phyloP scores from a whole-genome alignment of 1,139 yeast species.

The Taiozyma sp. region DNA sequence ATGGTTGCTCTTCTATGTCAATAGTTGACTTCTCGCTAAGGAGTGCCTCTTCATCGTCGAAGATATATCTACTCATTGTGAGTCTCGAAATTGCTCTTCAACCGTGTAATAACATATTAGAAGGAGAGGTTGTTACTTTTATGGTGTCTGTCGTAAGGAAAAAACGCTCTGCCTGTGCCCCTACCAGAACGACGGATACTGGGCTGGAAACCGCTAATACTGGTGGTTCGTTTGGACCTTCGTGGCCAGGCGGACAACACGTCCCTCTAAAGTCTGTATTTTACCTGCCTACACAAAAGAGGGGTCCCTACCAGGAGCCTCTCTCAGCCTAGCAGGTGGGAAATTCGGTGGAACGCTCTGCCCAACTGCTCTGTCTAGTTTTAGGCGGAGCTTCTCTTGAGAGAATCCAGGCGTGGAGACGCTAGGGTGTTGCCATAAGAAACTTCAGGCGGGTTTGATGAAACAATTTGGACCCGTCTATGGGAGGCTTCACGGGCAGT shows the following conservation, averaged over 20 bases:
- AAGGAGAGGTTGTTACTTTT: too few relatives aligned
- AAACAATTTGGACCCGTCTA: constrained; percentile 16
- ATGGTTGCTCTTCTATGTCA: background rate
- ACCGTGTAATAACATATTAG: too few relatives aligned
- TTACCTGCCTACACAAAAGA: constrained; percentile 57
- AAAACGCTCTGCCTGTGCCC: background rate
- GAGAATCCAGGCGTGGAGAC: constrained; percentile 65
- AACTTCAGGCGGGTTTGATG: constrained; percentile 29
- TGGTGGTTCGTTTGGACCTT: constrained; percentile 3
- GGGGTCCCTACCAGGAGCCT: too few relatives aligned
- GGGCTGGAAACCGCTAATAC: background rate
- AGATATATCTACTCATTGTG: background rate
- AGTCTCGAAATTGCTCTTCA: too few relatives aligned
- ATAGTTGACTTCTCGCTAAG: background rate
- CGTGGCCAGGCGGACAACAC: constrained; percentile 21
- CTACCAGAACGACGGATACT: background rate
- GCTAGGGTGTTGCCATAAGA: constrained; percentile 77
- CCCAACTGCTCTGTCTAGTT: constrained; percentile 27
- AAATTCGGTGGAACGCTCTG: constrained; percentile 79
- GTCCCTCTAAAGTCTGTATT: constrained; percentile 44
- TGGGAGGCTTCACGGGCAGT: constrained; percentile 79
- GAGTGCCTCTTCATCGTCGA: background rate
- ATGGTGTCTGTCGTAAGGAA: too few relatives aligned
- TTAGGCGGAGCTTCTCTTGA: constrained; percentile 45
- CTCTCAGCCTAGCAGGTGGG: constrained; percentile 53